Evolutionary conservation across 2,329 filamentous ascomycete species (phyloP), one percentile per base, ranked within the genome.

Genomic region (Talaromyces piceae): DNA sequence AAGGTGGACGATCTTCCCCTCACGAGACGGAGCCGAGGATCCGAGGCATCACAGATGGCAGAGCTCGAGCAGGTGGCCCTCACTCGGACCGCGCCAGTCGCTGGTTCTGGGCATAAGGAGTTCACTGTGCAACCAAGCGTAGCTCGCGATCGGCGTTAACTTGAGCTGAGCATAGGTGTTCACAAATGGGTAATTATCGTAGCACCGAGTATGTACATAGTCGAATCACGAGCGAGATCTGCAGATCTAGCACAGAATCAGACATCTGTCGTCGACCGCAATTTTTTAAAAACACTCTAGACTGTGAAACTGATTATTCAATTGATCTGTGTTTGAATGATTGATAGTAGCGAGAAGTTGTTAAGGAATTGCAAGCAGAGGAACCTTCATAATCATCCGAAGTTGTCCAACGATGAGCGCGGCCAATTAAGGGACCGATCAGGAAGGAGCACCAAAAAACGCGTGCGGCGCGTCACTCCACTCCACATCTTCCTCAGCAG

Each of bases 401-500:
- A n/a, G n/a, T n/a, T n/a, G n/a, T n/a, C n/a, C n/a, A n/a, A 37
- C 11, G 31, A 8, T 3, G 13, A 9, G n/a, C 13, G 31, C 31
- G 31, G 31, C 27, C 44, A 28, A 31, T 46, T 46, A 31, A 28
- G 3, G 16, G 44, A 28, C 44, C n/a, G 44, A 46, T 46, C 44
- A 26, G 27, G 44, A 28, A 22, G 25, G 37, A 41, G 26, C 47
- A 41, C 49, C 49, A 50, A 50, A 50, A 50, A 50, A 50, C 49
- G 49, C 49, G 49, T 50, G 39, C 27, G 41, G 49, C 49, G 49
- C 49, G 49, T 50, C 49, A 50, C 49, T 45, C 18, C 27, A 28
- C 39, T 30, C 28, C 7, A 7, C 28, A 30, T 7, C 7, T 13
- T 30, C 28, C 7, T 13, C 28, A 30, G n/a, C n/a, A n/a, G n/a